These are phyloP conservation scores for Mycocentrospora acerina DNA, from an alignment of 2,329 filamentous ascomycete species.

Conservation along the genomic window DNA sequence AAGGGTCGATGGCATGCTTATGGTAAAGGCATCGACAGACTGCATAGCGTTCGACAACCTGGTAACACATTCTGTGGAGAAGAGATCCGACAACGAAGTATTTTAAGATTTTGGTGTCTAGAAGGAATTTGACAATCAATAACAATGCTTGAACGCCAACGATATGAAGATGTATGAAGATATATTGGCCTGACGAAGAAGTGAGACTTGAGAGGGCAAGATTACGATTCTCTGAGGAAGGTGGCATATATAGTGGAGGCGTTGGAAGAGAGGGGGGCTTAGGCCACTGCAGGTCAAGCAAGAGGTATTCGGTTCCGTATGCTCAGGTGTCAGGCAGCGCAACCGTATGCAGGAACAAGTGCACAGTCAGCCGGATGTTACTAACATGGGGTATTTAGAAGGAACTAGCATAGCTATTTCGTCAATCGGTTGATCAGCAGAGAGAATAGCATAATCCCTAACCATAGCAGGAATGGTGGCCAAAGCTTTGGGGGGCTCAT, in stretches of 20 bases:
- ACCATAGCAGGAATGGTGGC: conserved; percentile 28
- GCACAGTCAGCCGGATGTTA: conserved; percentile 38
- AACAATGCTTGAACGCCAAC: conserved; percentile 8
- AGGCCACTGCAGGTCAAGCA: conserved; percentile 26
- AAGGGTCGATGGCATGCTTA: conserved; percentile 82
- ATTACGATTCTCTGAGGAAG: conserved; percentile 18
- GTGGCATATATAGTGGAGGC: conserved; percentile 37
- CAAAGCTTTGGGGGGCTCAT: conserved; percentile 34
- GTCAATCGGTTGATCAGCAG: conserved; percentile 27
- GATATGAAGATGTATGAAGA: conserved; percentile 15
- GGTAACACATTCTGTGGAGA: conserved; percentile 71
- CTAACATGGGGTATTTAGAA: conserved; percentile 30
- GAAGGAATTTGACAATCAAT: conserved; percentile 2
- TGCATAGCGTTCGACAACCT: conserved; percentile 81
- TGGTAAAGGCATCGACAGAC: conserved; percentile 88
- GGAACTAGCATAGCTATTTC: conserved; percentile 40
- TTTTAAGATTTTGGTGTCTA: background rate
- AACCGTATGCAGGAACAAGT: conserved; percentile 34
- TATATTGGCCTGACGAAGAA: conserved; percentile 9
- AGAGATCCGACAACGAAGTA: background rate
- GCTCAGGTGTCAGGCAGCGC: conserved; percentile 40
- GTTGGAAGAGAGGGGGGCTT: conserved; percentile 15
- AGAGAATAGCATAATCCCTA: conserved; percentile 30
- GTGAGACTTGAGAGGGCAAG: conserved; percentile 15
- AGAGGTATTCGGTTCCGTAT: conserved; percentile 28